Evolutionary conservation across 2,329 filamentous ascomycete species (phyloP).

Genomic region (Epichloe uncinata): DNA sequence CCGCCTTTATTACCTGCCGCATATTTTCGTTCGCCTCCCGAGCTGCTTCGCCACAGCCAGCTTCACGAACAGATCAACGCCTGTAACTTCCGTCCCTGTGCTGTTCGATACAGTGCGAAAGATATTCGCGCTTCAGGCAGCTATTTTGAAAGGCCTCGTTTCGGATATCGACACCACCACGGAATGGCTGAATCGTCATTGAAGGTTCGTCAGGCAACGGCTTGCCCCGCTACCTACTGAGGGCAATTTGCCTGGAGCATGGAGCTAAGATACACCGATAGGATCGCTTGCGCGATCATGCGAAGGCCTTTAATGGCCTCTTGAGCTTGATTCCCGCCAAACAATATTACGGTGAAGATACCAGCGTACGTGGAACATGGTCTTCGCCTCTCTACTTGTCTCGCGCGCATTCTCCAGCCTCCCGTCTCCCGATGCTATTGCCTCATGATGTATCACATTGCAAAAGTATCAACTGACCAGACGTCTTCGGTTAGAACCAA

Average conservation of each 20-base stretch:
- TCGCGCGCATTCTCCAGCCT: background rate
- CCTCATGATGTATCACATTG: background rate
- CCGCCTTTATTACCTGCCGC: conserved; percentile 7
- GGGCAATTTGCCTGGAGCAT: background rate
- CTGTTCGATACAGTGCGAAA: background rate
- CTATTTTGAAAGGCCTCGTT: background rate
- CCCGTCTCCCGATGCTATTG: background rate
- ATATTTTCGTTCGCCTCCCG: background rate
- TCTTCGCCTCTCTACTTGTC: background rate
- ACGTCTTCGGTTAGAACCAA: conserved; percentile 52
- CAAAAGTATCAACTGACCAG: background rate
- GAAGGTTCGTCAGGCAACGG: conserved; percentile 27
- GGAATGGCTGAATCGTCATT: conserved; percentile 31
- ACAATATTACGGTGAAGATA: conserved; percentile 80
- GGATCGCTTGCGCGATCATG: conserved; percentile 44
- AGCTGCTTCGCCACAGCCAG: background rate
- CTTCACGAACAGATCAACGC: background rate
- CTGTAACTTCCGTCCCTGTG: background rate
- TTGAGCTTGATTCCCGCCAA: conserved; percentile 82
- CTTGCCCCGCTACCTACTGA: conserved; percentile 15
- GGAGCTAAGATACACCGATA: conserved; percentile 15
- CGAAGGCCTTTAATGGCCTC: conserved; percentile 74
- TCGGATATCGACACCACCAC: background rate
- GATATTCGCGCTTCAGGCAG: background rate
- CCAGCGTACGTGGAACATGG: conserved; percentile 47